Base-by-base conservation (phyloP, 2,329 filamentous ascomycete genomes). In the Epichloe glyceriae region DNA sequence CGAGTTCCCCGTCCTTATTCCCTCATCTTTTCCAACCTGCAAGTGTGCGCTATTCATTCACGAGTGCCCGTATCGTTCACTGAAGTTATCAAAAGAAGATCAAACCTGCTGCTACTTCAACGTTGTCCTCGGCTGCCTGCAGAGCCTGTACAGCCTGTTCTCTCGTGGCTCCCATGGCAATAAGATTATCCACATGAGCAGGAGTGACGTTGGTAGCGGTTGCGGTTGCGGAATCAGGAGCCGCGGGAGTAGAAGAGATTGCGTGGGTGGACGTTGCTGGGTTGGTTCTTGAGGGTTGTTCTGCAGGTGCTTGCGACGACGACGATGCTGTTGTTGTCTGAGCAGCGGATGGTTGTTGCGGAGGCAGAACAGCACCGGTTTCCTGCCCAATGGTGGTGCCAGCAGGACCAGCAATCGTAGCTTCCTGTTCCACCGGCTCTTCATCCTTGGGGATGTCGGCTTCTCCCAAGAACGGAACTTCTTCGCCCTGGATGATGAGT, bases 401-500 rank as follows among this genome's bases (percentile, higher is more conserved):
- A 39, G 85, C 86, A 0, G 90, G 87, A 0, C 93, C 93, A 43
- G 82, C 78, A 46, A 97, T 79, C 14, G 85, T 88, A 4, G 90
- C 89, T 68, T 97, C 91, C 51, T 86, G 78, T 49, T 83, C 77
- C 53, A 83, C 74, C 3, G 80, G 86, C 57, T 94, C 88, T 42
- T 81, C 74, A 45, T 84, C 79, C 65, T 85, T 94, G n/a, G 93
- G 93, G 49, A 97, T 95, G 57, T 98, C 91, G 3, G 86, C 85
- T 68, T 97, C 93, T 45, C 88, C 86, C 12, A 98, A 73, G 67
- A 98, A 98, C 0, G 86, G 80, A 5, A 98, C 86, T 58, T 93
- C 86, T 57, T 89, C 83, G 51, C 85, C 87, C 61, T 93, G 86
- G 58, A 98, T 95, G 55, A 94, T 78, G 17, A 98, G 79, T 55